phyloP scores from a whole-genome alignment of 2,329 filamentous ascomycete genomes.

The Ophiostoma fasciatum region DNA sequence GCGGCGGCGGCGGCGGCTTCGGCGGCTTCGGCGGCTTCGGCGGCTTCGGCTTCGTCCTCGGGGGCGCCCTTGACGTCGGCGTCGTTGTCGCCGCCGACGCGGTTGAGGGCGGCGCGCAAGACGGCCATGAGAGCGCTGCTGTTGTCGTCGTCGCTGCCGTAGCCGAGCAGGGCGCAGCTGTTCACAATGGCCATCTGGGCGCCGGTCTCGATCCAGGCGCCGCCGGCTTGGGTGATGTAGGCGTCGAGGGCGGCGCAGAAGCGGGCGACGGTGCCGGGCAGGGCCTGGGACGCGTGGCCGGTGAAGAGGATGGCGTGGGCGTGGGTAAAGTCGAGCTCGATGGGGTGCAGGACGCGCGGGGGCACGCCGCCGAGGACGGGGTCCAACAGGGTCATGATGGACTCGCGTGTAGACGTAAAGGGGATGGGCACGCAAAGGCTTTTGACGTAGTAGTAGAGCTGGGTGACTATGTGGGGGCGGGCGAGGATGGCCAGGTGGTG shows the following conservation, averaged over 20 bases:
- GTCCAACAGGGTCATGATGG: slow-evolving; percentile 54
- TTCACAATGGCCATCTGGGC: slow-evolving; percentile 44
- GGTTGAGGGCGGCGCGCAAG: slow-evolving; percentile 6
- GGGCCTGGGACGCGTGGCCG: slow-evolving; percentile 28
- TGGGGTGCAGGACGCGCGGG: slow-evolving; percentile 20
- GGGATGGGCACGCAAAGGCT: slow-evolving; percentile 53
- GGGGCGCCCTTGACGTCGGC: slow-evolving; percentile 9
- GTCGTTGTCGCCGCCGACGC: slow-evolving; percentile 9
- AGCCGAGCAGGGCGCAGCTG: slow-evolving; percentile 35
- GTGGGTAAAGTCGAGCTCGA: slow-evolving; percentile 48
- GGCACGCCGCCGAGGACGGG: slow-evolving; percentile 29
- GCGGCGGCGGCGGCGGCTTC: neutral
- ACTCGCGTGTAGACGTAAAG: slow-evolving; percentile 54
- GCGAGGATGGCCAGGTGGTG: slow-evolving; percentile 77
- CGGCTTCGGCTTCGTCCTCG: slow-evolving; percentile 7
- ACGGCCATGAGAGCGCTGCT: slow-evolving; percentile 29
- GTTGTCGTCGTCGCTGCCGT: slow-evolving; percentile 27
- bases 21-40: neutral
- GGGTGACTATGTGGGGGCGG: slow-evolving; percentile 51
- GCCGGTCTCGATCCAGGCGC: slow-evolving; percentile 37
- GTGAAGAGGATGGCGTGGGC: slow-evolving; percentile 51
- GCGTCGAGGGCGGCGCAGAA: slow-evolving; percentile 40
- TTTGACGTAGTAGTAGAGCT: slow-evolving; percentile 59
- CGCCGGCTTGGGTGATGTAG: slow-evolving; percentile 36
- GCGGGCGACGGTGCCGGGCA: slow-evolving; percentile 27